A percentile compares a stretch with the other conserved stretches of the same genome.
Conservation (phyloP, 345 rosid species). For the Orychophragmus violaceus region DNA sequence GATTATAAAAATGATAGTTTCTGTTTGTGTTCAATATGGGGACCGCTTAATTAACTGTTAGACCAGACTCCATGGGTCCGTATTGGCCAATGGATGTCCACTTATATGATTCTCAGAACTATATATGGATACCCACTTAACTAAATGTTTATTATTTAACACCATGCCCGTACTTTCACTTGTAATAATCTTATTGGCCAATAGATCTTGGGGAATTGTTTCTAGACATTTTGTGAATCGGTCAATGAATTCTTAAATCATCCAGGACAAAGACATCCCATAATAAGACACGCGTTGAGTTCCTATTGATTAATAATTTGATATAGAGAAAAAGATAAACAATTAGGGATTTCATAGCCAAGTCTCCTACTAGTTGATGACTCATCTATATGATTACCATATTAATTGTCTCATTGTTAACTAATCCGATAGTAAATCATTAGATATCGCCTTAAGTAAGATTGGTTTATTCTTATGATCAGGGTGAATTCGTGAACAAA, state of each 20-base stretch:
- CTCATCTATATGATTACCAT: not conserved
- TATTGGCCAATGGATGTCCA: slow-evolving; percentile 46
- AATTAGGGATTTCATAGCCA: not conserved
- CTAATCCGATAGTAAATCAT: not conserved
- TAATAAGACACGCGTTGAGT: slow-evolving; percentile 15
- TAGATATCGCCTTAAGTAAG: not conserved
- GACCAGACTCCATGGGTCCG: slow-evolving; percentile 19
- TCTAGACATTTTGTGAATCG: slow-evolving; percentile 1
- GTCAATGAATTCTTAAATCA: slow-evolving; percentile 14
- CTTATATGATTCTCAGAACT: slow-evolving; percentile 29
- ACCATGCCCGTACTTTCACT: not conserved
- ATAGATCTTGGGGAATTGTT: not conserved
- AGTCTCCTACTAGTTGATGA: not conserved
- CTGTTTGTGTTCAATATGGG: slow-evolving; percentile 16
- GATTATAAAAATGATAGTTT: not conserved
- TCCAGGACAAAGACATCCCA: slow-evolving; percentile 7
- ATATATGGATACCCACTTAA: slow-evolving; percentile 29
- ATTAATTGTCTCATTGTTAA: not conserved
- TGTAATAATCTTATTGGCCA: slow-evolving; percentile 20
- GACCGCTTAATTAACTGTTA: slow-evolving; percentile 22
- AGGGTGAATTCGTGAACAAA: slow-evolving; percentile 1
- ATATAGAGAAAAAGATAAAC: not conserved
- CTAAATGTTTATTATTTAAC: not conserved
- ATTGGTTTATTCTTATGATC: slow-evolving; percentile 8
- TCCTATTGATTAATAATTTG: not conserved